Conservation (phyloP, 1,284 basidiomycete species). For the Gomphus bonarii region DNA sequence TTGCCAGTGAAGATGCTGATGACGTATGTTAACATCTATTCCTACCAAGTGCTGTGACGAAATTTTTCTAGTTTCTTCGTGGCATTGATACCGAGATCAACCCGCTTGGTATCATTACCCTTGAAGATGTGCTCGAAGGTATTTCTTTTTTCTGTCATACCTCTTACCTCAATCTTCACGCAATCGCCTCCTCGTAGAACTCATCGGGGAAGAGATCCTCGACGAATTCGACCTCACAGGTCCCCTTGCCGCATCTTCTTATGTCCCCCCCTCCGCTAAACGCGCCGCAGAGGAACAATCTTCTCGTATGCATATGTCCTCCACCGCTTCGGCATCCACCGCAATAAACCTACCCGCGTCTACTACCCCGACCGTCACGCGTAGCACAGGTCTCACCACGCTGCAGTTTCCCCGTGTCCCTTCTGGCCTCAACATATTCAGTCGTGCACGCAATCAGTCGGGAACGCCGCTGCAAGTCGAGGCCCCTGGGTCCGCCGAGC, state of each 20-base stretch:
- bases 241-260: slow-evolving; percentile 48
- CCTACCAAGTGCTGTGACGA: background rate
- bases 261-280: slow-evolving; percentile 33
- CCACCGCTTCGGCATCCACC: background rate
- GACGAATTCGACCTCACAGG: slow-evolving; percentile 77
- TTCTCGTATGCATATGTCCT: background rate
- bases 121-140: slow-evolving; percentile 90
- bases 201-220: slow-evolving; percentile 85
- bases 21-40: slow-evolving; percentile 33
- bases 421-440: slow-evolving; percentile 22
- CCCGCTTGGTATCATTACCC: slow-evolving; percentile 86
- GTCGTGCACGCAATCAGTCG: slow-evolving; percentile 51
- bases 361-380: background rate
- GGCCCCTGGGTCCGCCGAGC: background rate
- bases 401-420: slow-evolving; percentile 8
- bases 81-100: slow-evolving; percentile 62
- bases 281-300: slow-evolving; percentile 11
- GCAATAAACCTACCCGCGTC: background rate
- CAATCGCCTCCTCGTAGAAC: slow-evolving; percentile 34
- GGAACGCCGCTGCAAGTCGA: slow-evolving; percentile 35
- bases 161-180: background rate
- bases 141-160: slow-evolving; percentile 13
- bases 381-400: background rate
- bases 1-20: slow-evolving; percentile 58
- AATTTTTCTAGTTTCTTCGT: slow-evolving; percentile 50